Percentiles rank a stretch among this genome's conserved stretches.
Conservation (phyloP, 257 asterid species). For the Fraxinus americana region DNA sequence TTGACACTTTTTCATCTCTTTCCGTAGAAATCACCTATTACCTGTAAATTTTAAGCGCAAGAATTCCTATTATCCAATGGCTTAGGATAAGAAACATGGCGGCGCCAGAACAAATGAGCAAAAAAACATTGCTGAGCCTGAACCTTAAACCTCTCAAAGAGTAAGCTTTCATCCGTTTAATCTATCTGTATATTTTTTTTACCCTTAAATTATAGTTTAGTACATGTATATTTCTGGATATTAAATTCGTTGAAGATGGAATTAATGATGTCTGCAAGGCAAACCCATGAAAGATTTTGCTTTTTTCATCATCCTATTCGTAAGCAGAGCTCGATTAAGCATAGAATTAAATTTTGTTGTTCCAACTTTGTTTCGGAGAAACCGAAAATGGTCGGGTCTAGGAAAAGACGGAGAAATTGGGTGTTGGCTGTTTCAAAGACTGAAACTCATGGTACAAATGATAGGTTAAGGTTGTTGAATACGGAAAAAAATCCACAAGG, state of each 20-base stretch:
- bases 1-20: not conserved
- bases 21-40: not conserved
- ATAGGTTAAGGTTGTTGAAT: constrained; percentile 44
- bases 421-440: constrained; percentile 51
- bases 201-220: not conserved
- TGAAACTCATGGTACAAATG: constrained; percentile 44
- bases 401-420: constrained; percentile 34
- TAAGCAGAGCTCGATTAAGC: constrained; percentile 22
- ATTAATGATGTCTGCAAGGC: constrained; percentile 51
- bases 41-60: not conserved
- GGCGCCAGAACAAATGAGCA: not conserved
- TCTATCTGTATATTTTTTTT: not conserved
- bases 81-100: constrained; percentile 1
- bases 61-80: not conserved
- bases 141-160: not conserved
- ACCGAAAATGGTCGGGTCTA: constrained; percentile 15
- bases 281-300: constrained; percentile 49
- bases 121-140: not conserved
- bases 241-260: constrained; percentile 44
- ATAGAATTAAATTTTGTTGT: constrained; percentile 23
- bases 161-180: not conserved
- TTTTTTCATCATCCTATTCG: constrained; percentile 32
- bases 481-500: constrained; percentile 22
- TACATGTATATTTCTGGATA: not conserved
- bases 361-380: constrained; percentile 30